phyloP scores from a whole-genome alignment of 192 early-diverging fungal species.

The Podila minutissima region DNA sequence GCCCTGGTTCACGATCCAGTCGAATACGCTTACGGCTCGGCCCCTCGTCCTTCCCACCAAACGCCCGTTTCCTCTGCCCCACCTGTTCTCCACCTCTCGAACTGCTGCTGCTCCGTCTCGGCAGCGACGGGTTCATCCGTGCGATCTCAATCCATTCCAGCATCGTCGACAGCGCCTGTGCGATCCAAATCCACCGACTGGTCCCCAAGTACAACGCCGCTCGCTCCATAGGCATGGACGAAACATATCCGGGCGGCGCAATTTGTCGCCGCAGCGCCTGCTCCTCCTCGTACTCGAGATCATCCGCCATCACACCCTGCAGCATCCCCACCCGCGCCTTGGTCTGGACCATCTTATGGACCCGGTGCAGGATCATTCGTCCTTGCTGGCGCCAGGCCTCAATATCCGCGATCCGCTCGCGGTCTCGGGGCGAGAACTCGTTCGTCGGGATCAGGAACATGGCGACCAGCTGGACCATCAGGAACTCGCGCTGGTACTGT shows the following conservation, averaged over 20 bases:
- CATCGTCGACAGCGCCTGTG: conserved; percentile 16
- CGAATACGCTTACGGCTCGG: too few species aligned
- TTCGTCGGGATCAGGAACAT: conserved; percentile 46
- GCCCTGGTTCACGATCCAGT: too few species aligned
- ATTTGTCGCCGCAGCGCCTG: not conserved
- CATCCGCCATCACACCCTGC: not conserved
- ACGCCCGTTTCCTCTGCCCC: not conserved
- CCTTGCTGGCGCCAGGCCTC: conserved; percentile 33
- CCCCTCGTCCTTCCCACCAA: too few species aligned
- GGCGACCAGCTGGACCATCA: conserved; percentile 23
- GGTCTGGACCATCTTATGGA: conserved; percentile 20
- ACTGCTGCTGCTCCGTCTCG: not conserved
- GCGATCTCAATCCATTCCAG: conserved; percentile 33
- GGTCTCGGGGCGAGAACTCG: conserved; percentile 26
- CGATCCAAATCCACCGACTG: conserved; percentile 37
- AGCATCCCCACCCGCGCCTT: conserved; percentile 4
- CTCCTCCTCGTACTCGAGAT: not conserved
- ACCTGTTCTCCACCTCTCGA: not conserved
- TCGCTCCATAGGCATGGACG: conserved; percentile 12
- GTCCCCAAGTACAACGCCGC: conserved; percentile 23
- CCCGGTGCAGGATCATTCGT: conserved; percentile 12
- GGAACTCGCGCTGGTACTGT: conserved; percentile 13
- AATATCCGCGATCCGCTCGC: conserved; percentile 13
- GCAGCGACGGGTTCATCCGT: conserved; percentile 22
- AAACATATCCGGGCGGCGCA: conserved; percentile 1